Evolutionary conservation across 441 rosid species (phyloP), one percentile per base, ranked within the genome.

Genomic region (Croton setiger): DNA sequence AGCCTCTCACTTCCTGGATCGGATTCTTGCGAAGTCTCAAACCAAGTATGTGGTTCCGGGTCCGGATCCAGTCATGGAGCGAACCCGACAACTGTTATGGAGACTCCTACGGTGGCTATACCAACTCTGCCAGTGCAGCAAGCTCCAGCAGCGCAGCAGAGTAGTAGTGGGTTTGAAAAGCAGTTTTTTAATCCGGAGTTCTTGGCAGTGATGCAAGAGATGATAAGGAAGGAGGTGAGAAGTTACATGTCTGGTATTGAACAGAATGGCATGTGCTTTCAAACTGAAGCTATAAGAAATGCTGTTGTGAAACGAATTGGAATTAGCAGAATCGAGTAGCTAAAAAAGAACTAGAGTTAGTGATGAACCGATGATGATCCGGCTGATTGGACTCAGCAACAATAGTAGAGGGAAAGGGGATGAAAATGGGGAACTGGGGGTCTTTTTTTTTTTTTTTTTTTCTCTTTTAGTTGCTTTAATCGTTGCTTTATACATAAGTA

Each of bases 1-100:
- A 83, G 86, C 67, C 86, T 90, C 13, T 90, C 93, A 15, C 81
- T 83, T 64, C 96, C 96, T n/a, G 88, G 93, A 74, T 81, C 81
- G 69, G 82, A 78, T 43, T 59, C 75, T 2, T 63, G 72, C 20
- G 83, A 85, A 62, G 69, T 41, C 18, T 59, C 81, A 20, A 62
- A 69, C 17, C 72, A 58, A 5, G 55, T 44, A 35, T 36, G 56
- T 21, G 69, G 36, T 36, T 12, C 75, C 54, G 78, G 68, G 15
- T 64, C 41, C 5, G 74, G 61, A 51, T 17, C 72, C 36, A 78
- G 56, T 45, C 8, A 27, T 11, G 43, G 20, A 47, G 7, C 21
- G 5, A 45, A 53, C 58, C 74, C 76, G 18, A 61, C 44, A 13
- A 60, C 57, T 51, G 13, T 61, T 7, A 48, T 53, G 2, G 68